These are phyloP conservation scores for Clonostachys byssicola DNA, from an alignment of 2,329 filamentous ascomycete genomes.

Conservation along the genomic window DNA sequence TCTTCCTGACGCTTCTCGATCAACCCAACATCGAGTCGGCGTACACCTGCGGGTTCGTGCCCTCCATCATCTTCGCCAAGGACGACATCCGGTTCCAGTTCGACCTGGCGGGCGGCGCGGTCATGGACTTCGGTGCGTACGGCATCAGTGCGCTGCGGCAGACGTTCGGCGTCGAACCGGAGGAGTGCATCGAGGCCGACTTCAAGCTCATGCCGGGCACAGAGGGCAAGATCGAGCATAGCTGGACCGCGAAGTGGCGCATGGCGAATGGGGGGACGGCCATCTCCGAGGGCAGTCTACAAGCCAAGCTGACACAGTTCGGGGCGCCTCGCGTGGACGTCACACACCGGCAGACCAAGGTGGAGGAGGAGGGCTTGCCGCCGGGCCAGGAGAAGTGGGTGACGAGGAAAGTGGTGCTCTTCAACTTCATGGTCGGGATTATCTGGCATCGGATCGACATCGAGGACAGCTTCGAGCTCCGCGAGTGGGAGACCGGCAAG, in stretches of 20 bases:
- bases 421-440: constrained; percentile 15
- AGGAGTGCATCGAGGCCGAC: constrained; percentile 24
- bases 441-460: constrained; percentile 28
- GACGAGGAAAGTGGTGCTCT: constrained; percentile 18
- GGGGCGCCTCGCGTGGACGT: constrained; percentile 14
- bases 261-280: constrained; percentile 31
- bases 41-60: constrained; percentile 17
- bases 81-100: constrained; percentile 40
- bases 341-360: constrained; percentile 6
- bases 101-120: constrained; percentile 31
- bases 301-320: constrained; percentile 5
- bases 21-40: constrained; percentile 28
- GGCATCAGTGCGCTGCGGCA: constrained; percentile 26
- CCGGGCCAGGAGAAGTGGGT: constrained; percentile 13
- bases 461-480: constrained; percentile 24
- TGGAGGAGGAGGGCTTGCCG: constrained; percentile 8
- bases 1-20: constrained; percentile 32
- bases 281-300: constrained; percentile 18
- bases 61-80: constrained; percentile 17
- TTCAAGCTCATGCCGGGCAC: constrained; percentile 13
- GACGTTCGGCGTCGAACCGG: constrained; percentile 30
- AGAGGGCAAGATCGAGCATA: constrained; percentile 23
- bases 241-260: constrained; percentile 26
- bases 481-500: constrained; percentile 8
- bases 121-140: constrained; percentile 37